phyloP scores from a whole-genome alignment of 2,329 filamentous ascomycete species.

The Microdochium bolleyi region DNA sequence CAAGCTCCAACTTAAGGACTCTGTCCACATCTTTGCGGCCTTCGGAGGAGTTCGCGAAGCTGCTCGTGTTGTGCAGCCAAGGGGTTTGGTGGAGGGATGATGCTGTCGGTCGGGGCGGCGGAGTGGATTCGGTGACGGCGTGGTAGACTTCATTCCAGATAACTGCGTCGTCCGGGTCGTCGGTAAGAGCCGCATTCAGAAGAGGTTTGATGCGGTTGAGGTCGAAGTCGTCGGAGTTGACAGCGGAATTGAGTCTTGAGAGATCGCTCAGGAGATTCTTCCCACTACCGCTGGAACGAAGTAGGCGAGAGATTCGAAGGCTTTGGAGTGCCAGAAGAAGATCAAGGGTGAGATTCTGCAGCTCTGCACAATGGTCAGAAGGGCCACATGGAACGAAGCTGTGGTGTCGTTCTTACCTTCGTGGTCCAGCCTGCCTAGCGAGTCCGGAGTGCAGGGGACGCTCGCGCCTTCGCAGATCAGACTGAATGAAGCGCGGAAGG shows the following conservation, averaged over 20 bases:
- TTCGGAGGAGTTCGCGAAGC: slow-evolving; percentile 28
- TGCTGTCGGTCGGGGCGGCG: slow-evolving; percentile 14
- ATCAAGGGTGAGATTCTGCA: slow-evolving; percentile 12
- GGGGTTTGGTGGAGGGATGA: slow-evolving; percentile 18
- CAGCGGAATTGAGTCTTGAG: slow-evolving; percentile 8
- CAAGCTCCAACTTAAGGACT: slow-evolving; percentile 25
- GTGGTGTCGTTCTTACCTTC: slow-evolving; percentile 14
- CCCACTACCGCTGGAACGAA: slow-evolving; percentile 5
- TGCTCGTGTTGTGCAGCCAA: slow-evolving; percentile 18
- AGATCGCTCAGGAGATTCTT: slow-evolving; percentile 10
- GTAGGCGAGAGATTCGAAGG: slow-evolving; percentile 10
- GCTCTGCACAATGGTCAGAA: slow-evolving; percentile 12
- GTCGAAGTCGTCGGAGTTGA: slow-evolving; percentile 8
- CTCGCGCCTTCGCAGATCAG: slow-evolving; percentile 11
- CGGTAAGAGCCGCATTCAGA: slow-evolving; percentile 16
- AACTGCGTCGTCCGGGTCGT: slow-evolving; percentile 14
- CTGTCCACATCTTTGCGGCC: slow-evolving; percentile 21
- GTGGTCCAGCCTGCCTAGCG: slow-evolving; percentile 11
- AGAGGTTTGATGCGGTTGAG: slow-evolving; percentile 22
- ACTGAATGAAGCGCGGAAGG: slow-evolving; percentile 14
- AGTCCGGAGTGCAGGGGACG: slow-evolving; percentile 9
- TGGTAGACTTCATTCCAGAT: slow-evolving; percentile 28
- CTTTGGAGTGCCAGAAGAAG: slow-evolving; percentile 15
- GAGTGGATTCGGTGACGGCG: slow-evolving; percentile 25
- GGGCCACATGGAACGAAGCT: no score